Evolutionary conservation across 1,284 basidiomycete species (phyloP).

Genomic region (Papiliotrema nemorosa): DNA sequence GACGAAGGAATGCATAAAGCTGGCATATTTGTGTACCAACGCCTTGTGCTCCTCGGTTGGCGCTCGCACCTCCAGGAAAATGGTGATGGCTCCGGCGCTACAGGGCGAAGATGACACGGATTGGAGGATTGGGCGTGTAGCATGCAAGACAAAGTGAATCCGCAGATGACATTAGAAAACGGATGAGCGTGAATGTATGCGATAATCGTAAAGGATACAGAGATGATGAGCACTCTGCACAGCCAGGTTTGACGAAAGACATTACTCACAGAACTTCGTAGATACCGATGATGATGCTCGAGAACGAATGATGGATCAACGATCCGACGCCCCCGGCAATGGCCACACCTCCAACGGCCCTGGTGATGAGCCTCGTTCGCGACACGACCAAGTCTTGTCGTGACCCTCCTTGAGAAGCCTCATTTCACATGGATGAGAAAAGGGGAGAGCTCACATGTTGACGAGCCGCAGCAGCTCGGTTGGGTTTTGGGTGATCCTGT

Average conservation of each 20-base stretch:
- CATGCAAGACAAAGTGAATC: too few species aligned
- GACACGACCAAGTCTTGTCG: neutral
- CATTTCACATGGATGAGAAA: neutral
- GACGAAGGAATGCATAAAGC: conserved; percentile 49
- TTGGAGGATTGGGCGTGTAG: neutral
- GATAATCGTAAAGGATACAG: too few species aligned
- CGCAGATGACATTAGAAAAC: too few species aligned
- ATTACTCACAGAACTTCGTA: conserved; percentile 42
- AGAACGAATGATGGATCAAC: conserved; percentile 46
- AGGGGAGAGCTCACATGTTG: conserved; percentile 39
- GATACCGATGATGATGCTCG: conserved; percentile 44
- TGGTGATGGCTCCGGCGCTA: conserved; percentile 39
- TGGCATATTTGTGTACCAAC: conserved; percentile 46
- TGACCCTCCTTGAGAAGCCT: neutral
- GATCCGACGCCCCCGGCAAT: conserved; percentile 45
- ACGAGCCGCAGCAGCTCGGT: conserved; percentile 45
- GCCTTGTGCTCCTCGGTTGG: conserved; percentile 44
- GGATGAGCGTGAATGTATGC: too few species aligned
- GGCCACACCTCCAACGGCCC: conserved; percentile 45
- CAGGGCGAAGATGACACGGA: too few species aligned
- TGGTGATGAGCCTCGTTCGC: conserved; percentile 11
- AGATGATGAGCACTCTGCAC: neutral
- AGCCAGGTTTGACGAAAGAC: neutral
- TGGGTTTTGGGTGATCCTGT: conserved; percentile 45
- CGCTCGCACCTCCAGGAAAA: conserved; percentile 43